phyloP scores from a whole-genome alignment of 1,284 basidiomycete genomes.

The Xerocomus minutiporus region DNA sequence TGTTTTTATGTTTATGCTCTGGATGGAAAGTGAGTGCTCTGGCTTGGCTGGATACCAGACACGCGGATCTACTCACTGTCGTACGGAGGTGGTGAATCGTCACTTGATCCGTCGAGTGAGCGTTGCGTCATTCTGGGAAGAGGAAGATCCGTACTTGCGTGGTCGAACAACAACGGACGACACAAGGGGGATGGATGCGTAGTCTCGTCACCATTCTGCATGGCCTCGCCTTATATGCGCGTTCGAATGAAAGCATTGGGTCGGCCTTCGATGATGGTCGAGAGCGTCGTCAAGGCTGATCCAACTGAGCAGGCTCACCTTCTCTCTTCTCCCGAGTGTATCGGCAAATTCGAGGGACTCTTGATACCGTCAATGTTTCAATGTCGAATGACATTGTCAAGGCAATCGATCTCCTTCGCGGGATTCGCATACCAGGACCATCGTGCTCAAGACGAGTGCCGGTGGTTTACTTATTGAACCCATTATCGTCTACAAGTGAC shows the following conservation, averaged over 20 bases:
- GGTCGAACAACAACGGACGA: not conserved
- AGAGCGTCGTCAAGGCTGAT: not conserved
- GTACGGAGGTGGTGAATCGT: not conserved
- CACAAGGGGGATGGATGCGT: not conserved
- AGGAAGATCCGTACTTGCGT: not conserved
- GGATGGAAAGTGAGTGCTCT: not conserved
- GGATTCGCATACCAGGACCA: not conserved
- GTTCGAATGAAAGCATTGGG: not conserved
- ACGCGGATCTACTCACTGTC: not conserved
- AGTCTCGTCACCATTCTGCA: not conserved
- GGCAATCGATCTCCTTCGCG: not conserved
- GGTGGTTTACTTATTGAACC: not conserved
- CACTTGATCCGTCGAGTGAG: not conserved
- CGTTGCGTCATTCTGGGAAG: not conserved
- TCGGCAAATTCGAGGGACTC: not conserved
- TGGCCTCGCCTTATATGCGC: not conserved
- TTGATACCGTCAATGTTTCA: not conserved
- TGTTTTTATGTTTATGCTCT: not conserved
- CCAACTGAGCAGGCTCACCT: not conserved
- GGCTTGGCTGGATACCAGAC: not conserved
- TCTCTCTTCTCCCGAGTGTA: not conserved
- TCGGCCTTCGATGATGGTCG: not conserved
- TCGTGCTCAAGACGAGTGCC: not conserved
- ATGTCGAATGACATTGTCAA: not conserved
- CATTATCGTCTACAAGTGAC: not conserved